phyloP scores from a whole-genome alignment of 345 rosid species.

The Aurinia saxatilis region DNA sequence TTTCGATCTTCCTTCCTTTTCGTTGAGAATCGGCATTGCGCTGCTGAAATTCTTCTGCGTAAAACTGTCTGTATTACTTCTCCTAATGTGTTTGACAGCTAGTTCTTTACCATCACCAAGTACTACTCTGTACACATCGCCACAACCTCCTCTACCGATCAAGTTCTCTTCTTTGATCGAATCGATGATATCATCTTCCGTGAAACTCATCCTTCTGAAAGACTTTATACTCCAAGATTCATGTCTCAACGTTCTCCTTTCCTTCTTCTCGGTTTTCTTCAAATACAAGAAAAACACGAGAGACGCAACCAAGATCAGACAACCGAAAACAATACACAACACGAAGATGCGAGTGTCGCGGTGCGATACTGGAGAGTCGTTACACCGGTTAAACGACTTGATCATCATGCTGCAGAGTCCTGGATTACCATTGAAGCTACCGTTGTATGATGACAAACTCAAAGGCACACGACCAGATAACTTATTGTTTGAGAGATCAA shows the following conservation, averaged over 20 bases:
- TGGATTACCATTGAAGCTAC: constrained; percentile 67
- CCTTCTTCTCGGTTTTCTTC: constrained; percentile 48
- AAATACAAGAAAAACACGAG: constrained; percentile 45
- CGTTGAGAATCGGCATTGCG: constrained; percentile 54
- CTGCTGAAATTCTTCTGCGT: constrained; percentile 37
- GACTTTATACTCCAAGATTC: constrained; percentile 82
- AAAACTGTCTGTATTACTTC: constrained; percentile 23
- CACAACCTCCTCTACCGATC: constrained; percentile 89
- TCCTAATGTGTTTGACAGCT: constrained; percentile 78
- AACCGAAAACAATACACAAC: constrained; percentile 44
- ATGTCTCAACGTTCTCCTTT: constrained; percentile 44
- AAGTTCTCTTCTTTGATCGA: constrained; percentile 79
- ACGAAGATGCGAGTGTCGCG: constrained; percentile 39
- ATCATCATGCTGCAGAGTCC: constrained; percentile 62
- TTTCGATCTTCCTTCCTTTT: constrained; percentile 35
- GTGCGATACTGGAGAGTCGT: constrained; percentile 35
- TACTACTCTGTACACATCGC: constrained; percentile 68
- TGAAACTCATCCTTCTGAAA: constrained; percentile 58
- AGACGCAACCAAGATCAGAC: constrained; percentile 41
- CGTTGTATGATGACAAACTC: constrained; percentile 65
- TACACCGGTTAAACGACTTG: constrained; percentile 48
- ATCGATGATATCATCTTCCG: constrained; percentile 78
- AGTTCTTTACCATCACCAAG: constrained; percentile 65
- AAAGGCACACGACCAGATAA: constrained; percentile 62
- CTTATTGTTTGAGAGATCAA: constrained; percentile 65